Base-by-base conservation (phyloP, 2,329 filamentous ascomycete genomes). In the Cyphellophora attinorum region DNA sequence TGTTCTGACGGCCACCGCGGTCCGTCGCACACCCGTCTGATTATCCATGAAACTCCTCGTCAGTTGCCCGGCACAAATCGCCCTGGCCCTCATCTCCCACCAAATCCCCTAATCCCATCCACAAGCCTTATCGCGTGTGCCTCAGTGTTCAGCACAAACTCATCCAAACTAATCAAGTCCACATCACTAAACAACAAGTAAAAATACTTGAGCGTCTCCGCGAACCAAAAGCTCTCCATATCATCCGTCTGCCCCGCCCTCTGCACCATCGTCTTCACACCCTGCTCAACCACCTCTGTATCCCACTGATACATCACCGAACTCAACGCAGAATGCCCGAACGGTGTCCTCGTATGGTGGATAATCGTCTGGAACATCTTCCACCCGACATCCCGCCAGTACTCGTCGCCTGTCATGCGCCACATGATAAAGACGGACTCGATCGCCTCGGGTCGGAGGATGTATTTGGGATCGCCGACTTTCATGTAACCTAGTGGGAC, bases 341-440 rank as follows among this genome's bases (percentile, higher is more conserved):
- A 57, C 1, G 56, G 48, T 2, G 64, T 64, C 15, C 55, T 50
- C 2, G 57, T 60, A 31, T 55, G 51, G 23, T 58, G 60, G 19
- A 64, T 67, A 33, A 85, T 67, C 8, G 72, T 68, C 37, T 71
- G 53, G 52, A 85, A 85, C 81, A 86, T 85, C 35, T 64, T 62
- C 81, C 81, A 85, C 2, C 79, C 81, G 51, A 76, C 75, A 38
- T 79, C 70, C 51, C 74, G 74, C 68, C 76, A 81, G 32, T 65
- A 60, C 1, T 64, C 47, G 44, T 83, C 74, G 16, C 80, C 81
- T 0, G 81, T 85, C 39, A 84, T 66, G 37, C 81, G 73, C 54
- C 80, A 85, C 65, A 89, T 74, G 51, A 85, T 72, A 55, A 85
- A 89, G 4, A 91, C 73, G 11, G 76, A 81, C 61, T 89, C 83